Percentiles rank a stretch among this genome's conserved stretches.
Conservation (phyloP, 768 basidiomycete genomes). For the Pleurotus djamor region DNA sequence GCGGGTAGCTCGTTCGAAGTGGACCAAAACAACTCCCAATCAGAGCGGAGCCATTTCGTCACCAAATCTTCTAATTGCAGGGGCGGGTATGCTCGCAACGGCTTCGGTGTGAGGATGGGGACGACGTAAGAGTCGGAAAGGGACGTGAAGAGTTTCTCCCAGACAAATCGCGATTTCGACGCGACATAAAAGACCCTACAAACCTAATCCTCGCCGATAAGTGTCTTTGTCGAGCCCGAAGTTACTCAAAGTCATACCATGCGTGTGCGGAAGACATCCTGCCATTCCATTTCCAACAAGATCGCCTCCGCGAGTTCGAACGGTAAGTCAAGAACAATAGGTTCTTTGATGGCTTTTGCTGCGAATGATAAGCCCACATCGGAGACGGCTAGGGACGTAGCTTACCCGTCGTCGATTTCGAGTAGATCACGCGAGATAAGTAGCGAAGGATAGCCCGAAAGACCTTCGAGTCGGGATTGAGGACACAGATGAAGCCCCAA, state of each 20-base stretch:
- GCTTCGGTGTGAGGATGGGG: neutral
- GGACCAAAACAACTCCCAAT: neutral
- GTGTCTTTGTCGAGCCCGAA: neutral
- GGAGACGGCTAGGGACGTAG: no score
- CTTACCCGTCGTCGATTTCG: no score
- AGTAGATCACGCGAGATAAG: no score
- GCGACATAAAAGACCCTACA: neutral
- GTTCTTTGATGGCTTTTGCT: no score
- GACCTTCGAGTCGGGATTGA: no score
- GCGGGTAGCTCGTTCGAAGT: neutral
- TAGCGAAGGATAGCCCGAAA: no score
- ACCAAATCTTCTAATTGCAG: neutral
- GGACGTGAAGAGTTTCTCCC: neutral
- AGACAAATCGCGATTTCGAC: neutral
- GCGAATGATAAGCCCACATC: no score
- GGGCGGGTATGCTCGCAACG: neutral
- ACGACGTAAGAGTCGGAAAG: neutral
- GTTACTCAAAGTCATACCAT: neutral
- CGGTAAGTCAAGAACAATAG: no score
- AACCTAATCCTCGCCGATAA: neutral
- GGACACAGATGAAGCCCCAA: no score
- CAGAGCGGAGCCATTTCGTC: neutral
- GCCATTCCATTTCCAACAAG: neutral
- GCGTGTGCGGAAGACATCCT: neutral
- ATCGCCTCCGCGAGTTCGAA: neutral